Evolutionary conservation across 768 basidiomycete species (phyloP).

Genomic region (Macrocybe gigantea): DNA sequence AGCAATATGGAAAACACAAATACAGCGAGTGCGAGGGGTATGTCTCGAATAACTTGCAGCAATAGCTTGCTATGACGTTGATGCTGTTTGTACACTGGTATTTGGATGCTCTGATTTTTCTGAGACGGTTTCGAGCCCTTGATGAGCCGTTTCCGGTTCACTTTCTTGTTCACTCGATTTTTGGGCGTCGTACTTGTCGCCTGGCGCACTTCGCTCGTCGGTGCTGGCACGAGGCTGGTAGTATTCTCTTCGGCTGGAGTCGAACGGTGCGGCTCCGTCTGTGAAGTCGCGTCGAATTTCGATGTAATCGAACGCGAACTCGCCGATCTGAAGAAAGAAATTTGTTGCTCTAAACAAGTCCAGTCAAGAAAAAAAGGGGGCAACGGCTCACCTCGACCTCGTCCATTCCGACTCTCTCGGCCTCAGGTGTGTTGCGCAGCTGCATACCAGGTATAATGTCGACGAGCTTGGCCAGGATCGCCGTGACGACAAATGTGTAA

Average conservation of each 20-base stretch:
- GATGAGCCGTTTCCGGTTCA: constrained; percentile 5
- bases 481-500: constrained; percentile 61
- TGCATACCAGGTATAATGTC: constrained; percentile 55
- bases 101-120: constrained; percentile 23
- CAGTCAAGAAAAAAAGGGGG: not conserved
- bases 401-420: constrained; percentile 61
- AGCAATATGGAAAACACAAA: not conserved
- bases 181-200: no score
- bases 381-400: constrained; percentile 54
- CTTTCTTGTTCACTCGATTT: constrained; percentile 1
- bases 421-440: constrained; percentile 46
- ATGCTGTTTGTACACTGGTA: constrained; percentile 10
- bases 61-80: constrained; percentile 5
- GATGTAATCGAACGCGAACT: constrained; percentile 65
- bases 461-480: constrained; percentile 49
- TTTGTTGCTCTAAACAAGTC: no score
- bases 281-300: constrained; percentile 63
- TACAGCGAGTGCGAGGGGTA: constrained; percentile 5
- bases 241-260: constrained; percentile 20
- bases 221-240: constrained; percentile 21
- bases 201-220: constrained; percentile 21
- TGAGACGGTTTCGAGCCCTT: constrained; percentile 15
- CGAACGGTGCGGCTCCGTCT: constrained; percentile 42
- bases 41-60: constrained; percentile 9
- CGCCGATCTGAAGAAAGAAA: constrained; percentile 52